Conservation (phyloP, 225 moss, liverwort and hornwort species). For the Bryum argenteum region DNA sequence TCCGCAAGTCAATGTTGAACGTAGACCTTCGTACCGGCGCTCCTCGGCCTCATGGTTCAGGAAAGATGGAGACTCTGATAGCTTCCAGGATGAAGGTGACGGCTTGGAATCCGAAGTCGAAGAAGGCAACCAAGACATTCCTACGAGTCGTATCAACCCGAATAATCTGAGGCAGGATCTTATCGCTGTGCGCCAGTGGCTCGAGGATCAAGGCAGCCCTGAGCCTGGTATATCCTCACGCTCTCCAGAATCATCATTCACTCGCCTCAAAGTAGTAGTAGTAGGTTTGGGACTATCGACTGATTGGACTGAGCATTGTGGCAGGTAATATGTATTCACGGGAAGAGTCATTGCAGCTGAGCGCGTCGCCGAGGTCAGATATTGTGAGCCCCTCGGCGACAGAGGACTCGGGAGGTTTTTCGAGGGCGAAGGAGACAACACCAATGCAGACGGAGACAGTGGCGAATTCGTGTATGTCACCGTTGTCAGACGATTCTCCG, state of each 20-base stretch:
- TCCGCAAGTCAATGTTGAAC: slow-evolving; percentile 22
- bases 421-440: slow-evolving; percentile 14
- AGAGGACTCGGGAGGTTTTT: slow-evolving; percentile 38
- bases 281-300: no score
- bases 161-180: slow-evolving; percentile 33
- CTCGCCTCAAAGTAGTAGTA: not conserved
- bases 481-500: slow-evolving; percentile 47
- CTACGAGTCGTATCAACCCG: slow-evolving; percentile 22
- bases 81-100: slow-evolving; percentile 42
- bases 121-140: slow-evolving; percentile 33
- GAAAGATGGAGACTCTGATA: slow-evolving; percentile 37
- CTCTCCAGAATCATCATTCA: no score
- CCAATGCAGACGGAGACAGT: slow-evolving; percentile 25
- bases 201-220: slow-evolving; percentile 60
- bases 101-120: slow-evolving; percentile 40
- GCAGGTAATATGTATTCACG: slow-evolving; percentile 44
- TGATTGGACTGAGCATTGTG: not conserved
- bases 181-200: slow-evolving; percentile 55
- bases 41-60: slow-evolving; percentile 31
- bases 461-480: slow-evolving; percentile 38
- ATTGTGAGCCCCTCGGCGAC: slow-evolving; percentile 41
- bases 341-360: slow-evolving; percentile 57
- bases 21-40: slow-evolving; percentile 36
- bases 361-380: slow-evolving; percentile 47
- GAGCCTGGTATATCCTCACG: slow-evolving; percentile 52